Conservation (phyloP, 345 rosid species). For the Camelina laxa region DNA sequence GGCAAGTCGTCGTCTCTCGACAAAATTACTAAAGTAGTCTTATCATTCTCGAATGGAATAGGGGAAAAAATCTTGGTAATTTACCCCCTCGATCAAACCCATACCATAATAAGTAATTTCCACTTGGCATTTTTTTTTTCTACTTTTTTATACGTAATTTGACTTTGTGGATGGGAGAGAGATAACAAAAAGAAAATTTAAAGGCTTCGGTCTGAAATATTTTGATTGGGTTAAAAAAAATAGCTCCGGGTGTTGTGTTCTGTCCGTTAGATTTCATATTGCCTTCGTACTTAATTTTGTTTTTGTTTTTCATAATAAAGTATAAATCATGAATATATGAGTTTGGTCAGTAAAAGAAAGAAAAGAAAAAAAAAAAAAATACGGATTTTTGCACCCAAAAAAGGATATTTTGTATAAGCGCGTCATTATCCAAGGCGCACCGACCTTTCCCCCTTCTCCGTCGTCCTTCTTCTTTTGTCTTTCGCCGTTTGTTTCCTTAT, state of each 20-base stretch:
- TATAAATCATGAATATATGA: not conserved
- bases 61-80: not conserved
- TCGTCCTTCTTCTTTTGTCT: constrained; percentile 25
- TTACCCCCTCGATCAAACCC: not conserved
- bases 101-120: constrained; percentile 17
- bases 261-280: constrained; percentile 5
- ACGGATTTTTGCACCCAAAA: constrained; percentile 17
- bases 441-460: constrained; percentile 37
- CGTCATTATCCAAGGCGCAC: constrained; percentile 39
- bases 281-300: not conserved
- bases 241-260: constrained; percentile 29
- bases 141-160: not conserved
- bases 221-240: constrained; percentile 22
- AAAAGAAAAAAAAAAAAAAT: not conserved
- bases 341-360: constrained; percentile 5
- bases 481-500: constrained; percentile 15
- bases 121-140: not conserved
- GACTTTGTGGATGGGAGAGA: constrained; percentile 14
- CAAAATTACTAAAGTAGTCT: not conserved
- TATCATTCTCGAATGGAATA: not conserved
- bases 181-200: not conserved
- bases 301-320: constrained; percentile 1
- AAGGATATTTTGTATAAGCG: constrained; percentile 22
- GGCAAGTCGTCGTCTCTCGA: not conserved
- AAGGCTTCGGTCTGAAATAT: not conserved